phyloP scores from a whole-genome alignment of 805 yeast genomes.

The Zygosaccharomyces bisporus region DNA sequence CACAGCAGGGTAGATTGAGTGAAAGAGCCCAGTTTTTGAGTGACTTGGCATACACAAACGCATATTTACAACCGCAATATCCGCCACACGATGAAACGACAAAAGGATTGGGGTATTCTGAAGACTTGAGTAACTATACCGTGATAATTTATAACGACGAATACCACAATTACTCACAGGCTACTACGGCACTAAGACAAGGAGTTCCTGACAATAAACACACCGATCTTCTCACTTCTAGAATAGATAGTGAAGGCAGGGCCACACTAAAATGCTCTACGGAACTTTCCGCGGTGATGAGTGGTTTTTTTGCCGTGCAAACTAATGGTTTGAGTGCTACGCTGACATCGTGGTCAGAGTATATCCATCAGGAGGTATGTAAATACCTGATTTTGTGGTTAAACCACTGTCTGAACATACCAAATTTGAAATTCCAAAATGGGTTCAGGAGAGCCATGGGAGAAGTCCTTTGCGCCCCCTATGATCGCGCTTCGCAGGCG shows the following conservation, averaged over 20 bases:
- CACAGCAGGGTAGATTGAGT: conserved; percentile 23
- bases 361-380: conserved; percentile 46
- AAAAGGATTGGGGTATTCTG: conserved; percentile 4
- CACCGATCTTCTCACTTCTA: conserved; percentile 37
- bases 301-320: conserved; percentile 41
- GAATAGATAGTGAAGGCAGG: conserved; percentile 50
- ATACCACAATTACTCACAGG: conserved; percentile 57
- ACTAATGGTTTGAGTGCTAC: conserved; percentile 54
- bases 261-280: conserved; percentile 42
- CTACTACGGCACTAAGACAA: conserved; percentile 45
- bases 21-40: conserved; percentile 21
- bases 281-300: conserved; percentile 27
- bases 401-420: conserved; percentile 38
- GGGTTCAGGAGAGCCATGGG: conserved; percentile 43
- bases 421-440: conserved; percentile 39
- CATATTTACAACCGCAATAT: conserved; percentile 8
- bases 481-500: conserved; percentile 12
- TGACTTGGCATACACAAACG: conserved; percentile 22
- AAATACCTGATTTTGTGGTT: conserved; percentile 51
- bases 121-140: conserved; percentile 38
- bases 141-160: conserved; percentile 79
- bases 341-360: conserved; percentile 49
- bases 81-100: conserved; percentile 1
- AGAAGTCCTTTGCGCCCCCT: conserved; percentile 39
- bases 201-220: conserved; percentile 37